Percentiles rank a stretch among this genome's conserved stretches.
Conservation (phyloP, 805 yeast genomes). For the Candida succiphila region DNA sequence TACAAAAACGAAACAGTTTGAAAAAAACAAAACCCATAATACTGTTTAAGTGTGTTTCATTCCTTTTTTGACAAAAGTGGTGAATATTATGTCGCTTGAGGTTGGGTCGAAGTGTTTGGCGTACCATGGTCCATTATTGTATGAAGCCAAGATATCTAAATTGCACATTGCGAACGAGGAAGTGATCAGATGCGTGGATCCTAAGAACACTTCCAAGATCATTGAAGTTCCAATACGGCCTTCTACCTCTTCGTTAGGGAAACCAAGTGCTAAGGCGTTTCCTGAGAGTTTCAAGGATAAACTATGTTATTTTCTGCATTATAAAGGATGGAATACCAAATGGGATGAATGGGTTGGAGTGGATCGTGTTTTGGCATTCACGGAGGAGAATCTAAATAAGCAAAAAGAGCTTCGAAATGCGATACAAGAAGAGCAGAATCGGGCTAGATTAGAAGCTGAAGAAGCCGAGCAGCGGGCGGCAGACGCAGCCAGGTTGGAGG, state of each 20-base stretch:
- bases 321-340: slow-evolving; percentile 89
- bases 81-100: slow-evolving; percentile 5
- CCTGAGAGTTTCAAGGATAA: slow-evolving; percentile 14
- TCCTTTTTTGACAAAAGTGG: too few relatives aligned
- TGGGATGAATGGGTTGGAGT: slow-evolving; percentile 95
- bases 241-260: background rate
- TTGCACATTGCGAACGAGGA: slow-evolving; percentile 45
- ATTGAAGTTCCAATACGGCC: slow-evolving; percentile 8
- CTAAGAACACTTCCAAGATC: slow-evolving; percentile 27
- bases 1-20: too few relatives aligned
- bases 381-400: slow-evolving; percentile 54
- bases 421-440: slow-evolving; percentile 23
- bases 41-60: too few relatives aligned
- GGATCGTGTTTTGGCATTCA: slow-evolving; percentile 58
- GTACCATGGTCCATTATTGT: slow-evolving; percentile 82
- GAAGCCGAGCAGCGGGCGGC: slow-evolving; percentile 4
- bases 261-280: background rate
- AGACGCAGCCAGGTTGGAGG: slow-evolving; percentile 1
- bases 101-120: slow-evolving; percentile 45
- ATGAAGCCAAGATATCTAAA: slow-evolving; percentile 75
- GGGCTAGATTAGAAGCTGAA: slow-evolving; percentile 6
- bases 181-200: slow-evolving; percentile 19
- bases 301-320: slow-evolving; percentile 65
- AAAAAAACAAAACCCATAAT: too few relatives aligned
- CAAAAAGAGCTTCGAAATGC: slow-evolving; percentile 51